phyloP scores from a whole-genome alignment of 2,329 filamentous ascomycete genomes.

The Lachnellula willkommii region DNA sequence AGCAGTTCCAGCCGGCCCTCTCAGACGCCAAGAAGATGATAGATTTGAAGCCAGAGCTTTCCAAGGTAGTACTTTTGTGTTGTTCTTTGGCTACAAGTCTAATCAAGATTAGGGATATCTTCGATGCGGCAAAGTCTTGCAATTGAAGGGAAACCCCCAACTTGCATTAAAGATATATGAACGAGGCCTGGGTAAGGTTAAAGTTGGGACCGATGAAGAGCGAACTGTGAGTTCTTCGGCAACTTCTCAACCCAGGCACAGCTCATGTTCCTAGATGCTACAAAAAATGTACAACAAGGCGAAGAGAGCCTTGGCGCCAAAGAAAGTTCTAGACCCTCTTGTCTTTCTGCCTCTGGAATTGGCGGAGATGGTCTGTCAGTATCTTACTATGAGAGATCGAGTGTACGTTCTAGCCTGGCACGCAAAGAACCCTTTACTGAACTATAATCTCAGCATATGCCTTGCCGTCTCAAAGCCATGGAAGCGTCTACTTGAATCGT shows the following conservation, averaged over 20 bases:
- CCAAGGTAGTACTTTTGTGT: slow-evolving; percentile 23
- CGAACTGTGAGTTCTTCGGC: slow-evolving; percentile 19
- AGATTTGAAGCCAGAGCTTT: slow-evolving; percentile 25
- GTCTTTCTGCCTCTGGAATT: slow-evolving; percentile 31
- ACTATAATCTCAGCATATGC: slow-evolving; percentile 21
- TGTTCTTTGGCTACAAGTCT: neutral
- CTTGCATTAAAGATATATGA: slow-evolving; percentile 33
- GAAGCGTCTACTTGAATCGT: slow-evolving; percentile 28
- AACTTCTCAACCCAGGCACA: neutral
- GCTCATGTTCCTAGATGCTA: slow-evolving; percentile 25
- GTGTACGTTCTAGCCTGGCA: slow-evolving; percentile 19
- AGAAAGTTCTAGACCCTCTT: slow-evolving; percentile 29
- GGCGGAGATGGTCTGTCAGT: slow-evolving; percentile 27
- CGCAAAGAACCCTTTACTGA: slow-evolving; percentile 2
- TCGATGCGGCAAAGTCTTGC: slow-evolving; percentile 30
- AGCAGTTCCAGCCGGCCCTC: slow-evolving; percentile 25
- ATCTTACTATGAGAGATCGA: slow-evolving; percentile 27
- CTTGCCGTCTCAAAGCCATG: slow-evolving; percentile 29
- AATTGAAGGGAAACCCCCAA: slow-evolving; percentile 24
- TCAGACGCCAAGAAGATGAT: slow-evolving; percentile 32
- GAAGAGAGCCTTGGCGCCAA: slow-evolving; percentile 18
- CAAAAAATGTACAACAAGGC: slow-evolving; percentile 29
- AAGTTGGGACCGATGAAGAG: slow-evolving; percentile 26
- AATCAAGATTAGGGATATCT: slow-evolving; percentile 29
- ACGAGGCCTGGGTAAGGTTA: slow-evolving; percentile 30